Percentiles rank a stretch among this genome's conserved stretches.
phyloP scores from a whole-genome alignment of 306 rosid species.

The Sicyos baderoa region DNA sequence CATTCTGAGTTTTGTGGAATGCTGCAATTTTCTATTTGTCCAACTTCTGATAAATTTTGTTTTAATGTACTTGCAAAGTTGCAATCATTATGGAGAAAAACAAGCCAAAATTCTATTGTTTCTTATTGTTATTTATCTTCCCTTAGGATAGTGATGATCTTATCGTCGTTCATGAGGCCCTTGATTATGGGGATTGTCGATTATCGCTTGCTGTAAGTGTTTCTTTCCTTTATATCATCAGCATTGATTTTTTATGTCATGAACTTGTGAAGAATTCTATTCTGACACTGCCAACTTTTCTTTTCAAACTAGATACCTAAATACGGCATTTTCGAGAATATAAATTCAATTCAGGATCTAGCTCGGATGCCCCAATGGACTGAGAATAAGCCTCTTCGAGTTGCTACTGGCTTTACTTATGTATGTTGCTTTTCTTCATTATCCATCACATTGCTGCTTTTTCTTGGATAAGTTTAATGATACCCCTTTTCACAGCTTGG shows the following conservation, averaged over 20 bases:
- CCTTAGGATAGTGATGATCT: conserved; percentile 69
- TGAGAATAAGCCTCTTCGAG: conserved; percentile 63
- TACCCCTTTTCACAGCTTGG: conserved; percentile 54
- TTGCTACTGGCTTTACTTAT: conserved; percentile 88
- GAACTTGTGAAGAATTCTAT: not conserved
- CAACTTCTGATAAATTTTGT: not conserved
- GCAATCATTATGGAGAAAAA: conserved; percentile 3
- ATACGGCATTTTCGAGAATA: conserved; percentile 79
- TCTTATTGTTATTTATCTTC: not conserved
- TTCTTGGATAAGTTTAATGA: conserved; percentile 13
- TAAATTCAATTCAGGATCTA: conserved; percentile 65
- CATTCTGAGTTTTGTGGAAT: not conserved
- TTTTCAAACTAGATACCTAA: conserved; percentile 59
- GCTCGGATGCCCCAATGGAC: conserved; percentile 91
- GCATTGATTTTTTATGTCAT: not conserved
- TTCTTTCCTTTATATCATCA: conserved; percentile 10
- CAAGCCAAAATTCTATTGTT: not conserved
- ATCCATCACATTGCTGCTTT: conserved; percentile 1
- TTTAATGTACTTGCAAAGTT: not conserved
- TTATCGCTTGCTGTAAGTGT: conserved; percentile 76
- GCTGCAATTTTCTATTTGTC: not conserved
- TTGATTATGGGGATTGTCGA: conserved; percentile 75
- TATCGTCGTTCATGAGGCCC: conserved; percentile 74
- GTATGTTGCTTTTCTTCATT: conserved; percentile 31
- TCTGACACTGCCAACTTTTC: conserved; percentile 10